Evolutionary conservation across 768 basidiomycete species (phyloP).

Genomic region (Asterophora parasitica): DNA sequence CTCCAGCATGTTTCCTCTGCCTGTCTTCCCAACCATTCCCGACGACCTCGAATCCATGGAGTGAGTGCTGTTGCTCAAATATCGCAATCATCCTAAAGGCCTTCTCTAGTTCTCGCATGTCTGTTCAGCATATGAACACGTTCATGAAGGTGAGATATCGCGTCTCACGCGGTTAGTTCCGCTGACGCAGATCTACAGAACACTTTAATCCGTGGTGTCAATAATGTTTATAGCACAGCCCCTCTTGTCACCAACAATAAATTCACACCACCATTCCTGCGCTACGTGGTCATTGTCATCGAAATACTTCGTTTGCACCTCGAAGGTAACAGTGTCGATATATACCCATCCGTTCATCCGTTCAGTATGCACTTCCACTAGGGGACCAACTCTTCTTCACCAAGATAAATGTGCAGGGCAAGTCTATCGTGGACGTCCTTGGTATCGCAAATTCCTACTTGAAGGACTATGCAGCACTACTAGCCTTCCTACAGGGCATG

Average conservation of each 20-base stretch:
- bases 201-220: constrained; percentile 23
- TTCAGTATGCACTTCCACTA: not conserved
- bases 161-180: not conserved
- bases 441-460: constrained; percentile 1
- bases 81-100: not conserved
- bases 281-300: constrained; percentile 19
- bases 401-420: constrained; percentile 5
- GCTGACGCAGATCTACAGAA: constrained; percentile 16
- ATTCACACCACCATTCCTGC: constrained; percentile 17
- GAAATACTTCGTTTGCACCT: constrained; percentile 21
- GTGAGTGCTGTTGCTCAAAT: constrained; percentile 6
- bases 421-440: constrained; percentile 12
- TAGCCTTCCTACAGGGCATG: not conserved
- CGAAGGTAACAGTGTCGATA: constrained; percentile 14
- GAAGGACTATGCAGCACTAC: not conserved
- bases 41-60: constrained; percentile 21
- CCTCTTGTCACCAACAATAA: constrained; percentile 13
- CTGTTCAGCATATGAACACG: constrained; percentile 21
- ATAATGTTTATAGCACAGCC: constrained; percentile 19
- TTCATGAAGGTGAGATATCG: constrained; percentile 24
- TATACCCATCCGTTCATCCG: too few relatives aligned
- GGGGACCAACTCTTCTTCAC: constrained; percentile 25
- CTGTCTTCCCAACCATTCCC: constrained; percentile 20
- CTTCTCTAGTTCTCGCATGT: constrained; percentile 9
- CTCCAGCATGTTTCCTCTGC: constrained; percentile 19